A percentile compares a stretch with the other conserved stretches of the same genome.
phyloP scores from a whole-genome alignment of 352 stramenopile genomes.

The Blastocystis sp. region DNA sequence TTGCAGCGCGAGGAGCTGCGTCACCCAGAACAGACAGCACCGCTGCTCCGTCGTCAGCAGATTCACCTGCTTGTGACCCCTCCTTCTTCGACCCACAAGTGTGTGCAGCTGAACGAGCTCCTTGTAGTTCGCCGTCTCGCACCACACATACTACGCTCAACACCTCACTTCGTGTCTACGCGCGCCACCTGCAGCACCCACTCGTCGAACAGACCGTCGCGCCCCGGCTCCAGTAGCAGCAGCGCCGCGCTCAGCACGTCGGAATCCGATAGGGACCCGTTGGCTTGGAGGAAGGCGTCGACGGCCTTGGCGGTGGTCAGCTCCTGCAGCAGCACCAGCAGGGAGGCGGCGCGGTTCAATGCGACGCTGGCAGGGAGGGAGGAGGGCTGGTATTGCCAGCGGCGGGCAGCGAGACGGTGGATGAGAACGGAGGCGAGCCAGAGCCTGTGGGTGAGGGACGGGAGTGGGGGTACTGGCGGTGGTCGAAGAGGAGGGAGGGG shows the following conservation, averaged over 20 bases:
- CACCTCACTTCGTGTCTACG: neutral
- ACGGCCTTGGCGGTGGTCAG: neutral
- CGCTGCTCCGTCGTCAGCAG: neutral
- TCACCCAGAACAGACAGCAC: slow-evolving; percentile 19
- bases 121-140: no score
- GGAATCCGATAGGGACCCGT: no score
- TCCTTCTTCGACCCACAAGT: neutral
- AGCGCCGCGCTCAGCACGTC: neutral
- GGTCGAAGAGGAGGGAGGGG: slow-evolving; percentile 6
- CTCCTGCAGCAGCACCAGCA: slow-evolving; percentile 2
- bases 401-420: neutral
- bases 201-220: neutral
- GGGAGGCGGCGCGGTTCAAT: neutral
- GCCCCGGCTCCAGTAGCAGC: neutral
- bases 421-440: slow-evolving; percentile 7
- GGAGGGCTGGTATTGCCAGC: no score
- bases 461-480: neutral
- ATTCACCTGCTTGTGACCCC: neutral
- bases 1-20: neutral
- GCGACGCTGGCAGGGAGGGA: no score
- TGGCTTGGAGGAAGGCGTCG: neutral
- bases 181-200: neutral
- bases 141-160: neutral
- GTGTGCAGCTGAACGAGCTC: no score
- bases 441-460: neutral